phyloP scores from a whole-genome alignment of 1,284 basidiomycete species.

The Serendipita sp. region DNA sequence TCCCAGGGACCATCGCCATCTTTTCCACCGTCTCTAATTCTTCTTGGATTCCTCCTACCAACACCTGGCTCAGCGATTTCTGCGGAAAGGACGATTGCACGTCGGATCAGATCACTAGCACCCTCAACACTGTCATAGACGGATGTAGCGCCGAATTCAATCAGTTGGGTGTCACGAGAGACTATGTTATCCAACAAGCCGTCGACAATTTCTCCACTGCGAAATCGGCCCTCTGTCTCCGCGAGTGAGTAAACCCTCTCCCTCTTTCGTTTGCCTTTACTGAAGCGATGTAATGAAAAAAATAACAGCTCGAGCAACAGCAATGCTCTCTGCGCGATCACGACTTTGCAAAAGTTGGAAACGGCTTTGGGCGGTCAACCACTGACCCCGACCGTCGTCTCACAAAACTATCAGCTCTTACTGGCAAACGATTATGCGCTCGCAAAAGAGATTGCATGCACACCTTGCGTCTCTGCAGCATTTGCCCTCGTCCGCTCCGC shows the following conservation, averaged over 20 bases:
- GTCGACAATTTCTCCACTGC: neutral
- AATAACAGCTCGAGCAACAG: neutral
- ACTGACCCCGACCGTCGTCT: neutral
- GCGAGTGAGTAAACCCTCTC: neutral
- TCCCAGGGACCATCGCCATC: neutral
- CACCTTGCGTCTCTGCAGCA: neutral
- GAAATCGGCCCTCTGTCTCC: slow-evolving; percentile 1
- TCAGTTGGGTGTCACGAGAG: neutral
- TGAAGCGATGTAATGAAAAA: neutral
- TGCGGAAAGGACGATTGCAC: neutral
- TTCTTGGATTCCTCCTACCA: neutral
- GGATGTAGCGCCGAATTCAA: neutral
- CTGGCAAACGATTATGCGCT: neutral
- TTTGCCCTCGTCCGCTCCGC: neutral
- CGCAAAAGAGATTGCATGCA: neutral
- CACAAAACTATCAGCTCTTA: neutral
- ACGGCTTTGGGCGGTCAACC: neutral
- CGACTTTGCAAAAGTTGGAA: neutral
- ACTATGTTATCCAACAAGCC: neutral
- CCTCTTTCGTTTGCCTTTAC: neutral
- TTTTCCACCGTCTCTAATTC: slow-evolving; percentile 1
- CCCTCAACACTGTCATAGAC: slow-evolving; percentile 1
- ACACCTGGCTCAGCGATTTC: neutral
- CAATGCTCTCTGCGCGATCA: slow-evolving; percentile 3
- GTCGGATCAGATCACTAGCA: neutral